Conservation (phyloP, 345 rosid genomes). For the Sonneratia caseolaris region DNA sequence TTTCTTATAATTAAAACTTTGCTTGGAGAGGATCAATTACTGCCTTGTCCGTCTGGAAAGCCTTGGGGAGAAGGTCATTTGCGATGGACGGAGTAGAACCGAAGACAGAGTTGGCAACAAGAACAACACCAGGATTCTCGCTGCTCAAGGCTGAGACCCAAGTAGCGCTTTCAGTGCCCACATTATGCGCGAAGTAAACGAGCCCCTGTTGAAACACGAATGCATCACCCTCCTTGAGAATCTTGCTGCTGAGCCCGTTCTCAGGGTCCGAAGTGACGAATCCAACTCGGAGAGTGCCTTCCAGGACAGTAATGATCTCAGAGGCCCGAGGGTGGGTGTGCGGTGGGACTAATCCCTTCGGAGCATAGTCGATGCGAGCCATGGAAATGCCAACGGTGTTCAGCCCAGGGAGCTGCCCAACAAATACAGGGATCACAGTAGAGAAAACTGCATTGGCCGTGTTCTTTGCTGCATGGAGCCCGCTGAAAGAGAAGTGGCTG, state of each 20-base stretch:
- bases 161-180: constrained; percentile 9
- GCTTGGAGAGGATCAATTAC: constrained; percentile 7
- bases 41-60: constrained; percentile 18
- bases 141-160: constrained; percentile 13
- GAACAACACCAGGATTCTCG: constrained; percentile 18
- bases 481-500: constrained; percentile 8
- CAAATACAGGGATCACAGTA: background rate
- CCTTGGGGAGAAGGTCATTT: constrained; percentile 17
- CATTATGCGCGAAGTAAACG: constrained; percentile 17
- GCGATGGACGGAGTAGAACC: constrained; percentile 16
- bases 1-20: constrained; percentile 8
- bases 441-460: constrained; percentile 10
- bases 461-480: constrained; percentile 9
- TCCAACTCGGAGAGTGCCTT: constrained; percentile 19
- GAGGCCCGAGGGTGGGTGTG: constrained; percentile 16
- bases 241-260: constrained; percentile 18
- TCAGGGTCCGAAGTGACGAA: constrained; percentile 22
- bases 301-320: constrained; percentile 14
- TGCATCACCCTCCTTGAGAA: constrained; percentile 15
- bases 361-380: constrained; percentile 15
- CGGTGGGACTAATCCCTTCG: constrained; percentile 10
- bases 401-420: constrained; percentile 14
- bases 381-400: constrained; percentile 20
- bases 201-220: constrained; percentile 21
- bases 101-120: constrained; percentile 15